Evolutionary conservation across 768 basidiomycete genomes (phyloP), one percentile per base, ranked within the genome.

Genomic region (Boletus sp.): DNA sequence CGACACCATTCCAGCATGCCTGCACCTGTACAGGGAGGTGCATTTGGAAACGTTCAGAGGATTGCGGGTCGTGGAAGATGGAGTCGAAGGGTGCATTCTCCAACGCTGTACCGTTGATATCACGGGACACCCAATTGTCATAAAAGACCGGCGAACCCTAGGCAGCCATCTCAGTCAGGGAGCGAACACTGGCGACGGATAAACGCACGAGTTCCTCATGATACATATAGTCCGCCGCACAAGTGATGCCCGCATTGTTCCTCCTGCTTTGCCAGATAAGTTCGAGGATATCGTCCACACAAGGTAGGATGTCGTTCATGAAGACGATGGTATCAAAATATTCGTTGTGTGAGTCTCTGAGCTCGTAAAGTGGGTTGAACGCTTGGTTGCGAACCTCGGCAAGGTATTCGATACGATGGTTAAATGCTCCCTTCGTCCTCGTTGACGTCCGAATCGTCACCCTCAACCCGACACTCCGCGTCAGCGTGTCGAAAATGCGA

Each of bases 321-420:
- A 99, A 99, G 56, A 98, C 77, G 75, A 99, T 90, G 35, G 88
- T 84, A 75, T 99, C 96, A 61, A 98, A 99, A 63, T 91, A 87
- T 73, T 98, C 96, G 68, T 89, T 89, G 68, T 94, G 86, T 25
- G 87, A 75, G 68, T 97, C 95, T 38, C 97, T 81, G 35, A 97
- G 81, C 66, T 98, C 97, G 74, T 96, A 90, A 23, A 98, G 77
- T 1, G 97, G 97, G 2, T 90, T 93, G 70, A 99, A 90, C 14
- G 97, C 97, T 27, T 93, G 88, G 70, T 99, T 98, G 56, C 97
- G 90, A n/a, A 99, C 96, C 68, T 99, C 96, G n/a, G 97, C 97
- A 49, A 99, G 87, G 75, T 99, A 99, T 73, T 99, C 97, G 78
- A 99, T 99, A 50, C 97, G 95, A 71, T 99, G 97, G 72, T 96